Evolutionary conservation across 2,329 filamentous ascomycete species (phyloP), one percentile per base, ranked within the genome.

Genomic region (Pleomassaria siparia): DNA sequence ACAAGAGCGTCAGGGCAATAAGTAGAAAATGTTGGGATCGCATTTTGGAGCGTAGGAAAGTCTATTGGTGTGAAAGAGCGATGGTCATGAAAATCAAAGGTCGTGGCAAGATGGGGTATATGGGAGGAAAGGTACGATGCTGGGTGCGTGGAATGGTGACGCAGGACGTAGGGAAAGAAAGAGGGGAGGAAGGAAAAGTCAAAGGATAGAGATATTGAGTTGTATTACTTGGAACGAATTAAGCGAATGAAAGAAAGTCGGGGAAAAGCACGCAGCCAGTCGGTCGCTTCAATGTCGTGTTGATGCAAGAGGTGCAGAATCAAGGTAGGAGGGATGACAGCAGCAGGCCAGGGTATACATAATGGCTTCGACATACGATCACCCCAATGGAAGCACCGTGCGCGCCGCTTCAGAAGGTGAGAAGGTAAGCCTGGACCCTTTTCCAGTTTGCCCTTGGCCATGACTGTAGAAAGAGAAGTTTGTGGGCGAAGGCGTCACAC

Each of bases 401-500:
- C 49, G 5, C 7, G 35, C 35, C 18, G 20, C 35, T 22, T 37
- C 32, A 36, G n/a, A n/a, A n/a, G n/a, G n/a, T n/a, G n/a, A n/a
- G n/a, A 50, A 53, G 54, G 55, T 29, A 53, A 59, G 60, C 55
- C 58, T 56, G 50, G 51, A 39, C 50, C 45, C 51, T 54, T 49
- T 21, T 48, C 49, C 40, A 49, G 52, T 21, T 21, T 22, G n/a
- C 24, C 12, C 13, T n/a, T 15, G 9, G 44, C 12, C 10, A 21
- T 18, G 15, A 21, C 33, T 21, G 20, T 45, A 22, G 43, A 28
- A 24, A 40, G 46, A 33, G 55, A 52, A n/a, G n/a, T n/a, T n/a
- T n/a, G n/a, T n/a, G n/a, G n/a, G n/a, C n/a, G n/a, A n/a, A n/a
- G 59, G 62, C 62, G 55, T 62, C 58, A 62, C 63, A 53, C 50